These are phyloP conservation scores for Solanum appendiculatum DNA, from an alignment of 257 asterid species.

Conservation along the genomic window DNA sequence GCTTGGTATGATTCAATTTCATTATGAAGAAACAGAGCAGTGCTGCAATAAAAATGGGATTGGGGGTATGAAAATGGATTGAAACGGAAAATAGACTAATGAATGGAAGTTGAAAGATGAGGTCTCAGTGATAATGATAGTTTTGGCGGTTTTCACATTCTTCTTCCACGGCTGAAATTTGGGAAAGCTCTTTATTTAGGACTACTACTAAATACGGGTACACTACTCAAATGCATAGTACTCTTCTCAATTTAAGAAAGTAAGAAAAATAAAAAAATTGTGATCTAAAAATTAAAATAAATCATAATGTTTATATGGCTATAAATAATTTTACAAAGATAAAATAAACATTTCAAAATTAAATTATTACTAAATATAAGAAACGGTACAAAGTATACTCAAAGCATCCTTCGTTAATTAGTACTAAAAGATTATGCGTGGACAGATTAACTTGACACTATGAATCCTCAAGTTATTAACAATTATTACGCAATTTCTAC, in stretches of 20 bases:
- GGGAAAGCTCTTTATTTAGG: not conserved
- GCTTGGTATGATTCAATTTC: not conserved
- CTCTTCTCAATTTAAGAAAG: not conserved
- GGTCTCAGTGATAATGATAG: slow-evolving; percentile 1
- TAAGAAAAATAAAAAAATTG: no score
- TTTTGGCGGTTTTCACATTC: slow-evolving; percentile 5
- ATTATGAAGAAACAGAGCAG: not conserved
- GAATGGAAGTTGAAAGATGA: not conserved
- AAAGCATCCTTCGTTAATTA: not conserved
- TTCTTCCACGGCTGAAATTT: not conserved
- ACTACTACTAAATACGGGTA: not conserved
- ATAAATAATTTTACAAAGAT: no score
- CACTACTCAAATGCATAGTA: not conserved
- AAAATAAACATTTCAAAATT: no score
- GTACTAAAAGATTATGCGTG: not conserved
- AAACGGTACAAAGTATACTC: not conserved
- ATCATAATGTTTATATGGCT: no score
- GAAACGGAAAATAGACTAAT: not conserved
- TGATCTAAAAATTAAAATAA: no score
- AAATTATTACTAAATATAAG: not conserved
- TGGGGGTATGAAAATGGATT: not conserved
- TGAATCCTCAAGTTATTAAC: not conserved
- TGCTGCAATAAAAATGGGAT: not conserved
- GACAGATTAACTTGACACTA: not conserved
- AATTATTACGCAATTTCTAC: not conserved